Percentiles rank a stretch among this genome's conserved stretches.
Evolutionary conservation across 2,329 filamentous ascomycete genomes (phyloP).

Genomic region (Mollisia scopiformis): DNA sequence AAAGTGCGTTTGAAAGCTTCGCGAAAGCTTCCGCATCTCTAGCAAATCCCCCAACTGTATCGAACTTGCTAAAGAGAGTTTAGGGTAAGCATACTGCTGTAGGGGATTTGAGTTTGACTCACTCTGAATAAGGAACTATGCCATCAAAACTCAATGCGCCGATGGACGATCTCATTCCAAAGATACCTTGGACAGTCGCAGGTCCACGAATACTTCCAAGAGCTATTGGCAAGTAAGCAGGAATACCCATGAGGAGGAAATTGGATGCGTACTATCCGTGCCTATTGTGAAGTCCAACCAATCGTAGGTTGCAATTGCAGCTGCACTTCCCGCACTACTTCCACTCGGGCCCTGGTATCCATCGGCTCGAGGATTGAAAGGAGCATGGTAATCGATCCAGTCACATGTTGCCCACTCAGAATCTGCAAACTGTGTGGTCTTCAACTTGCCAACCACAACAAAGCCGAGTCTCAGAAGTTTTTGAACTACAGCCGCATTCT

Average conservation of each 20-base stretch:
- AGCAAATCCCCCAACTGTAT: background rate
- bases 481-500: background rate
- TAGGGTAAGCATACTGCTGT: background rate
- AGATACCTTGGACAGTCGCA: constrained; percentile 1
- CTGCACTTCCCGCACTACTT: background rate
- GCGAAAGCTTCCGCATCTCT: background rate
- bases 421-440: background rate
- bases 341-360: background rate
- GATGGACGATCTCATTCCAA: constrained; percentile 1
- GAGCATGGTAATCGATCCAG: background rate
- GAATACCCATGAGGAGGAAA: background rate
- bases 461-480: background rate
- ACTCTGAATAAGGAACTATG: background rate
- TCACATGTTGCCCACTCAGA: background rate
- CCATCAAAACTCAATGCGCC: background rate
- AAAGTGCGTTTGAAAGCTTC: background rate
- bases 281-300: constrained; percentile 1
- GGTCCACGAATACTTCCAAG: background rate
- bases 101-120: background rate
- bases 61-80: background rate
- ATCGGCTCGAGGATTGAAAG: constrained; percentile 3
- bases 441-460: background rate
- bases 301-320: background rate
- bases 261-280: background rate
- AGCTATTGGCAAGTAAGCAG: background rate